Evolutionary conservation across 192 early-diverging fungal species (phyloP).

Genomic region (Rhizophagus sp.): DNA sequence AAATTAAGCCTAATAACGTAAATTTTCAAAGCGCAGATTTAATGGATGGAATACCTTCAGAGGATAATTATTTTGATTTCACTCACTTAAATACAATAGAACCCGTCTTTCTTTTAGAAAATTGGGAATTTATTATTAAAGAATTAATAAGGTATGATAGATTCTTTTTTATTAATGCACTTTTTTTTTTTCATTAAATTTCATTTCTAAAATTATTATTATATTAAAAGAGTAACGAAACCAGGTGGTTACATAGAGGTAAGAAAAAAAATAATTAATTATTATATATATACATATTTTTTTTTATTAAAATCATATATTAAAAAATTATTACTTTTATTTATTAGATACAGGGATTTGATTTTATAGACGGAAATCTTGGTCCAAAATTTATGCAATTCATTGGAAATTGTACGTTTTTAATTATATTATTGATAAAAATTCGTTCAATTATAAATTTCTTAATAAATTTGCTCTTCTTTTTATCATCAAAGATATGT

Average conservation of each 20-base stretch:
- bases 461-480: neutral
- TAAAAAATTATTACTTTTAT: neutral
- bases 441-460: neutral
- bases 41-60: neutral
- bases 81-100: neutral
- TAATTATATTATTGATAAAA: neutral
- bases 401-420: neutral
- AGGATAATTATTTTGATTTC: neutral
- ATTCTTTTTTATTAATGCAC: too few species aligned
- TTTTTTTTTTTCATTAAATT: too few species aligned
- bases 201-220: neutral
- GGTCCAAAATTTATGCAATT: neutral
- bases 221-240: neutral
- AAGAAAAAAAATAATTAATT: neutral
- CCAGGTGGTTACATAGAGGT: neutral
- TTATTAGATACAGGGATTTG: neutral
- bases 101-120: neutral
- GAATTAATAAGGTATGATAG: neutral
- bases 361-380: neutral
- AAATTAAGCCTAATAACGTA: neutral
- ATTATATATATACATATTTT: neutral
- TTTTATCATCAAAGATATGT: too few species aligned
- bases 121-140: neutral
- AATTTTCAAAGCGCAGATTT: neutral
- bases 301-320: neutral